Evolutionary conservation across 192 early-diverging fungal genomes (phyloP), one percentile per base, ranked within the genome.

Genomic region (Gorgonomyces haynaldii): DNA sequence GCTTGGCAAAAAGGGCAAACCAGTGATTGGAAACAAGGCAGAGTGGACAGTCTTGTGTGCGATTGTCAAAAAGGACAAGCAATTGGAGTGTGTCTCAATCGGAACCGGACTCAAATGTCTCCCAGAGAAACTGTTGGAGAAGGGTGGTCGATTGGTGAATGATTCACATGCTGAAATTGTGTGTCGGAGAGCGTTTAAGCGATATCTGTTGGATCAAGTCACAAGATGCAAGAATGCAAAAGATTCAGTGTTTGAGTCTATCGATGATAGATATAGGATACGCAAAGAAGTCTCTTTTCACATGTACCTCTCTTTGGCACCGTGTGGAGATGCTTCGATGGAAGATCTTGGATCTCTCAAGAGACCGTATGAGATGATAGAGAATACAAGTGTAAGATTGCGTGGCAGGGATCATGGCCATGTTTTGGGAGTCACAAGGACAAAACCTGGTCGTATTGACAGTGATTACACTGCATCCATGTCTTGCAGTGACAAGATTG

Each of bases 401-500:
- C 60, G 83, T n/a, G 86, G 86, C 1, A 64, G 86, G 3, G 50
- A 68, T 25, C 69, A 73, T 36, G 81, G 74, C 50, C 50, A 60
- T 15, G 34, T 60, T 8, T 46, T 80, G 0, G 84, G 84, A 0
- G 67, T 73, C 3, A 40, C 86, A 52, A 66, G 86, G 44, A 88
- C 86, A 6, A 88, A 88, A 54, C 86, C 86, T 17, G 80, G 74
- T 7, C 61, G 86, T 15, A 52, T 70, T 2, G 86, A 88, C 64
- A 70, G 82, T 13, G 84, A 87, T 20, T 74, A 76, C 28, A 80
- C 77, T 9, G 16, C 70, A 15, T 81, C 65, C 42, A 85, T 87
- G 84, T 83, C 81, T 3, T 85, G 83, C 55, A 89, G 85, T 56
- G 92, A 96, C 67, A 96, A 96, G 59, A 73, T 96, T 10, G 84